A percentile compares a stretch with the other conserved stretches of the same genome.
Evolutionary conservation across 192 early-diverging fungal species (phyloP).

Genomic region (Jimgerdemannia flammicorona): DNA sequence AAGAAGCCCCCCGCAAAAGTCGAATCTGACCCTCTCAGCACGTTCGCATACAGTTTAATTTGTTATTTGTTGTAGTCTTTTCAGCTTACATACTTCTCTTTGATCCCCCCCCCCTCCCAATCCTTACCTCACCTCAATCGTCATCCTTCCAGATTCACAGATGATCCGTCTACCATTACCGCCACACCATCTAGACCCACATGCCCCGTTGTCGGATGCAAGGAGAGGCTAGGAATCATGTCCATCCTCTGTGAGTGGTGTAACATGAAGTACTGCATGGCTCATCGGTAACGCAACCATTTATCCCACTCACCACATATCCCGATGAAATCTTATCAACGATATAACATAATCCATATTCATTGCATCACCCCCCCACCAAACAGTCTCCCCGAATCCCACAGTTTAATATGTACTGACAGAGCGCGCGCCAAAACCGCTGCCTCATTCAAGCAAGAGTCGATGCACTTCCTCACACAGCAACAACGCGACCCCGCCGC

Average conservation of each 20-base stretch:
- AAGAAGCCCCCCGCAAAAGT: too few relatives aligned
- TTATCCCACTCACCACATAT: neutral
- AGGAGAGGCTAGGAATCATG: neutral
- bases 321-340: neutral
- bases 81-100: too few relatives aligned
- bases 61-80: too few relatives aligned
- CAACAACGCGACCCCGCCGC: neutral
- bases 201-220: neutral
- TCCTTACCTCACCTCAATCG: too few relatives aligned
- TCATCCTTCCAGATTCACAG: too few relatives aligned
- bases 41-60: too few relatives aligned
- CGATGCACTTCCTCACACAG: constrained; percentile 2
- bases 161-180: too few relatives aligned
- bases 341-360: neutral
- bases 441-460: neutral
- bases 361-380: too few relatives aligned
- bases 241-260: neutral
- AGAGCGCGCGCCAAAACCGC: neutral
- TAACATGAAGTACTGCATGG: constrained; percentile 1
- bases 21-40: too few relatives aligned
- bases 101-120: too few relatives aligned
- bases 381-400: constrained; percentile 3
- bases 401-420: neutral
- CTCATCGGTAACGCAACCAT: neutral
- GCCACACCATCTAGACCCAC: too few relatives aligned